Evolutionary conservation across 306 rosid genomes (phyloP).

Genomic region (Mimosa pudica): DNA sequence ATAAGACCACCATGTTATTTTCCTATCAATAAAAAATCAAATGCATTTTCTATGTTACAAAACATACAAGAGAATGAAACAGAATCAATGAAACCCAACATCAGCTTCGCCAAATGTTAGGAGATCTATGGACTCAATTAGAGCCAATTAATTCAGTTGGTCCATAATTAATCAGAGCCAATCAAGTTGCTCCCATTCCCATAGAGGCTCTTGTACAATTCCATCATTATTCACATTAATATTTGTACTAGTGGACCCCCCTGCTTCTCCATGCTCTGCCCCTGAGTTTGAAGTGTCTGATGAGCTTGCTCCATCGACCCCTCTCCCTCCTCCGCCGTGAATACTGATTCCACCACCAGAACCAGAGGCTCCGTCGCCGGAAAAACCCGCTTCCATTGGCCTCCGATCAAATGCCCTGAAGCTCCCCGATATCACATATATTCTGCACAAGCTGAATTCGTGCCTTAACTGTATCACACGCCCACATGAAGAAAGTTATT

Average conservation of each 20-base stretch:
- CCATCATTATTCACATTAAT: slow-evolving; percentile 37
- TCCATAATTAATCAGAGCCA: slow-evolving; percentile 45
- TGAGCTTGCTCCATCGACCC: slow-evolving; percentile 26
- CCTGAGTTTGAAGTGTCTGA: slow-evolving; percentile 45
- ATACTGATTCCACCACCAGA: neutral
- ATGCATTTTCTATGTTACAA: neutral
- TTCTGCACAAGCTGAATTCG: slow-evolving; percentile 84
- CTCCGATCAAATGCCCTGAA: slow-evolving; percentile 84
- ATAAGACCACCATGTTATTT: neutral
- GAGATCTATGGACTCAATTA: neutral
- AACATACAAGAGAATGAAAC: neutral
- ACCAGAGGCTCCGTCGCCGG: slow-evolving; percentile 18
- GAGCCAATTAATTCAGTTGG: slow-evolving; percentile 46
- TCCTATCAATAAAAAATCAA: neutral
- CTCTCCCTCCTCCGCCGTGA: neutral
- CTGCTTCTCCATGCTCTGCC: slow-evolving; percentile 31
- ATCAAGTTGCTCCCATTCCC: slow-evolving; percentile 62
- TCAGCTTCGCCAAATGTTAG: neutral
- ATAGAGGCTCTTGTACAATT: slow-evolving; percentile 41
- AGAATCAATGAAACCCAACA: neutral
- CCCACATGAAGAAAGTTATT: neutral
- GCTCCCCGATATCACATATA: slow-evolving; percentile 77
- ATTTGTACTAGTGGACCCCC: slow-evolving; percentile 36
- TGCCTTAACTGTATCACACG: slow-evolving; percentile 55
- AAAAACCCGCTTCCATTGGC: slow-evolving; percentile 39